Percentiles rank a stretch among this genome's conserved stretches.
Conservation (phyloP, 768 basidiomycete genomes). For the Macrolepiota fuliginosa region DNA sequence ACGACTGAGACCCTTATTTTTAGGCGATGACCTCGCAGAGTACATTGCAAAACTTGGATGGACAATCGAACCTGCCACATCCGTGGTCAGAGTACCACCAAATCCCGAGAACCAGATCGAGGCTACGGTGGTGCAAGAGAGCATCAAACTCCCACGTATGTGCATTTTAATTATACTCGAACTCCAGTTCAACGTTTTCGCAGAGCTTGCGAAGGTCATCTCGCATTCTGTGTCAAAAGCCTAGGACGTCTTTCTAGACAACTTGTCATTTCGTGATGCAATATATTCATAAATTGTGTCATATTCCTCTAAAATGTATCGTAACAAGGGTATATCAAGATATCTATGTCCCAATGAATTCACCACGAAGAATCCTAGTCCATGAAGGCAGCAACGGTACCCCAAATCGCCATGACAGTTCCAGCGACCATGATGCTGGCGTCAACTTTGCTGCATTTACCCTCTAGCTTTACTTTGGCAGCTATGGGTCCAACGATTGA, state of each 20-base stretch:
- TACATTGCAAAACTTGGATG: slow-evolving; percentile 70
- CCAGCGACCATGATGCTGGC: slow-evolving; percentile 49
- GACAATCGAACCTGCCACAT: slow-evolving; percentile 50
- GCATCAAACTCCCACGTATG: slow-evolving; percentile 79
- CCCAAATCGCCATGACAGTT: slow-evolving; percentile 72
- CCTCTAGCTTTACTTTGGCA: slow-evolving; percentile 61
- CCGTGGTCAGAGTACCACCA: slow-evolving; percentile 66
- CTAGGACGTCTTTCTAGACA: slow-evolving; percentile 22
- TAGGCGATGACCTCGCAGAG: slow-evolving; percentile 55
- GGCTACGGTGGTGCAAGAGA: slow-evolving; percentile 81
- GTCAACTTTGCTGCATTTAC: slow-evolving; percentile 50
- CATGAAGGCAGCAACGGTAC: slow-evolving; percentile 65
- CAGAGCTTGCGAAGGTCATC: slow-evolving; percentile 77
- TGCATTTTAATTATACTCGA: slow-evolving; percentile 10
- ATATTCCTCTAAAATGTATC: neutral
- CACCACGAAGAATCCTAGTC: slow-evolving; percentile 2
- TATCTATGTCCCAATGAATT: slow-evolving; percentile 14
- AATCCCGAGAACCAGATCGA: slow-evolving; percentile 90
- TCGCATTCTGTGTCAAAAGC: slow-evolving; percentile 60
- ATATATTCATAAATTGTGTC: neutral
- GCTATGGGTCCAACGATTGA: slow-evolving; percentile 77
- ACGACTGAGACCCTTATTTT: neutral
- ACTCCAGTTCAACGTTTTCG: neutral
- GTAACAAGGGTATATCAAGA: neutral
- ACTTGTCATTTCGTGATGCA: neutral